phyloP scores from a whole-genome alignment of 2,329 filamentous ascomycete species.

The Paraconiothyrium brasiliense region DNA sequence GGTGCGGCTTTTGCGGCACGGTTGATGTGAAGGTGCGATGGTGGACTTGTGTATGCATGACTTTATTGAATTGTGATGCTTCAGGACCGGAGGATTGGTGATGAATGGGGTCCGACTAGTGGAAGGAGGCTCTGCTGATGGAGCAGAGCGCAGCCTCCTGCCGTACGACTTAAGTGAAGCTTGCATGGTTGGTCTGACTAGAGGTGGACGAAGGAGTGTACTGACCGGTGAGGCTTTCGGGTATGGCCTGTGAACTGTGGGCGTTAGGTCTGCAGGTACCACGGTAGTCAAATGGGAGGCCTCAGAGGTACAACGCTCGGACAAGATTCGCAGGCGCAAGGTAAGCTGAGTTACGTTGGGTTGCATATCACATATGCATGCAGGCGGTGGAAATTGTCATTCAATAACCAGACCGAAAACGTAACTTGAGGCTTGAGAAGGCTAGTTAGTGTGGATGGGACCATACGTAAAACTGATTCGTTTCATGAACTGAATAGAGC shows the following conservation, averaged over 20 bases:
- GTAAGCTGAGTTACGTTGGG: background rate
- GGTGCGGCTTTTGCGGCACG: constrained; percentile 5
- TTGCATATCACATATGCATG: background rate
- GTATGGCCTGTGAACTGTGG: background rate
- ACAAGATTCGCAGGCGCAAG: background rate
- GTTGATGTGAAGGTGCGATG: background rate
- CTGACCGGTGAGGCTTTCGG: background rate
- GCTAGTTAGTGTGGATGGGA: background rate
- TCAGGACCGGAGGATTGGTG: constrained; percentile 3
- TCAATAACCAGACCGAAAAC: background rate
- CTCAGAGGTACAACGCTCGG: background rate
- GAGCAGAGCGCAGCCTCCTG: constrained; percentile 11
- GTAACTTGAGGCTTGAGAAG: background rate
- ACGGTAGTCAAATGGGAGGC: background rate
- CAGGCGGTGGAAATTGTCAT: background rate
- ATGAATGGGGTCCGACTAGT: background rate
- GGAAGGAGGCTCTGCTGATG: constrained; percentile 3
- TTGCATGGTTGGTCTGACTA: constrained; percentile 6
- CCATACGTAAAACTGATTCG: background rate
- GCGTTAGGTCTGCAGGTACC: background rate
- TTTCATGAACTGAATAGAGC: background rate
- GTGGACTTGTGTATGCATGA: constrained; percentile 13
- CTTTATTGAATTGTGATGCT: constrained; percentile 19
- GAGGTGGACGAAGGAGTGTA: background rate
- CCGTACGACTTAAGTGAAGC: background rate